A percentile compares a stretch with the other conserved stretches of the same genome.
Evolutionary conservation across 164 flowering plant species (phyloP).

Genomic region (Kalanchoe fedtschenkoi): DNA sequence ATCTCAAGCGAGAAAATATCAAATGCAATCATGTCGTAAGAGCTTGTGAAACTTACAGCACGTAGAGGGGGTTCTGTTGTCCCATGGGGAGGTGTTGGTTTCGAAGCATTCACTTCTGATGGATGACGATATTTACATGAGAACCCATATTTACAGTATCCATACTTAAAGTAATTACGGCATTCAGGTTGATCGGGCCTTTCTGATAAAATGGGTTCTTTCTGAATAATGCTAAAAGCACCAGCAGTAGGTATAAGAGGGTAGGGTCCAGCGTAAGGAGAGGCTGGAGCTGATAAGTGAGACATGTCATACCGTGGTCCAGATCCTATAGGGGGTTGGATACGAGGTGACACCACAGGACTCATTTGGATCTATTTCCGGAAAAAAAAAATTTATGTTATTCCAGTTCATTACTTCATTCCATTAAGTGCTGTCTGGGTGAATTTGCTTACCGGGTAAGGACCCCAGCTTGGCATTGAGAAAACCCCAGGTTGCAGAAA

Average conservation of each 20-base stretch:
- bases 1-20: neutral
- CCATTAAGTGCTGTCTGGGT: neutral
- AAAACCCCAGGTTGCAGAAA: slow-evolving; percentile 55
- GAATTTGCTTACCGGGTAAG: slow-evolving; percentile 43
- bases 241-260: slow-evolving; percentile 30
- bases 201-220: slow-evolving; percentile 59
- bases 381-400: too few species aligned
- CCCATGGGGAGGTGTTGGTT: slow-evolving; percentile 40
- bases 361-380: slow-evolving; percentile 12
- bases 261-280: slow-evolving; percentile 54
- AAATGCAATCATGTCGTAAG: too few species aligned
- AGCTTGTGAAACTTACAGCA: slow-evolving; percentile 34
- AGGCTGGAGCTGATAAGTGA: slow-evolving; percentile 54
- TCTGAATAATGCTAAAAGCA: slow-evolving; percentile 47
- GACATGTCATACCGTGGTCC: slow-evolving; percentile 46
- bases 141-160: slow-evolving; percentile 86
- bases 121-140: slow-evolving; percentile 91
- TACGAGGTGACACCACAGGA: slow-evolving; percentile 38
- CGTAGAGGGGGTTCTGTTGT: slow-evolving; percentile 79
- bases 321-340: slow-evolving; percentile 44
- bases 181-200: slow-evolving; percentile 92
- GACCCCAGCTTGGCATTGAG: slow-evolving; percentile 59
- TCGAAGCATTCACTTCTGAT: slow-evolving; percentile 33
- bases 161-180: slow-evolving; percentile 70
- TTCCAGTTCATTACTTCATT: neutral